A percentile compares a stretch with the other conserved stretches of the same genome.
These are phyloP conservation scores for Arabis hirsuta DNA, from an alignment of 345 rosid genomes.

Conservation along the genomic window DNA sequence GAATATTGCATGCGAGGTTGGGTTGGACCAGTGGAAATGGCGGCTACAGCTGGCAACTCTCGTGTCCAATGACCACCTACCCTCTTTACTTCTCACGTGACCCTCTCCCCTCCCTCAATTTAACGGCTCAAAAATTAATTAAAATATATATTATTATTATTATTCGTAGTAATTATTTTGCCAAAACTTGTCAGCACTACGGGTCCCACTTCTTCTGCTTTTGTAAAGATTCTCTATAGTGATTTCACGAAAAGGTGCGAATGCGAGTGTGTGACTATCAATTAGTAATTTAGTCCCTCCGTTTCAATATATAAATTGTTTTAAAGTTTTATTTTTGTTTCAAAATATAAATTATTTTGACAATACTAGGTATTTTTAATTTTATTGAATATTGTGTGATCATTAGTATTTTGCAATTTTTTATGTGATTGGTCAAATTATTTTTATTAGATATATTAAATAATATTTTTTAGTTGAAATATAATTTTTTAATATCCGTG, in stretches of 20 bases:
- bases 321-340: too few species aligned
- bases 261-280: too few species aligned
- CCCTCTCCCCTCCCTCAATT: conserved; percentile 21
- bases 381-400: too few species aligned
- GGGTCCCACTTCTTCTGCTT: conserved; percentile 19
- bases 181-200: neutral
- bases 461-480: too few species aligned
- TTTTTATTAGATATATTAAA: too few species aligned
- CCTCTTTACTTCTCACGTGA: conserved; percentile 41
- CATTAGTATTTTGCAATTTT: too few species aligned
- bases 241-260: neutral
- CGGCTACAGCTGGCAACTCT: conserved; percentile 43
- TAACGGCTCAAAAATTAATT: conserved; percentile 35
- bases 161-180: neutral
- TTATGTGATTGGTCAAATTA: too few species aligned
- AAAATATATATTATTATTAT: neutral
- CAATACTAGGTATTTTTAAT: too few species aligned
- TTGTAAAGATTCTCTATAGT: conserved; percentile 17
- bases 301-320: too few species aligned
- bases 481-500: too few species aligned
- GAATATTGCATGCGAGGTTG: conserved; percentile 31
- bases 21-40: conserved; percentile 31
- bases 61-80: conserved; percentile 25
- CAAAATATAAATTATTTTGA: too few species aligned
- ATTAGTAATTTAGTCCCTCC: too few species aligned